Conservation (phyloP, 352 stramenopile genomes). For the Phytophthora quininea region DNA sequence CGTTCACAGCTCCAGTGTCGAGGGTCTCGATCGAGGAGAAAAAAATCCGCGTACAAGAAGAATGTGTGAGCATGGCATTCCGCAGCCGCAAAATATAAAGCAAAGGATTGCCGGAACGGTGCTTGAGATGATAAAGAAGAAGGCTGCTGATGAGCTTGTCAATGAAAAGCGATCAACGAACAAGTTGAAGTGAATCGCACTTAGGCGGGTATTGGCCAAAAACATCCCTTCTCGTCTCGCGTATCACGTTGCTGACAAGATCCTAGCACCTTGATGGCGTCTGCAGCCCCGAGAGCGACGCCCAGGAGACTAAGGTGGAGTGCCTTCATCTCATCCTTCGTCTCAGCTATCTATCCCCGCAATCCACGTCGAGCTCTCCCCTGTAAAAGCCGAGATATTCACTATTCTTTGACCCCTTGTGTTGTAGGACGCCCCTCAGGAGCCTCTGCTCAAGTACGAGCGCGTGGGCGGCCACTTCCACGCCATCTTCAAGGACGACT, state of each 20-base stretch:
- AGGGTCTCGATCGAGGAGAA: no score
- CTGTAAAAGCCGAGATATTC: constrained; percentile 16
- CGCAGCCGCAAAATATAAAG: no score
- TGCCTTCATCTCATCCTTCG: background rate
- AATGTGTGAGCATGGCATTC: no score
- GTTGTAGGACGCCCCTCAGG: constrained; percentile 31
- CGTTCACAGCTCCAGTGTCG: no score
- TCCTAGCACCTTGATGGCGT: background rate
- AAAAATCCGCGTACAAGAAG: no score
- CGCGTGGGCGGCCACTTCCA: constrained; percentile 86
- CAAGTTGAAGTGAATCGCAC: no score
- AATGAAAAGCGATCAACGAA: no score
- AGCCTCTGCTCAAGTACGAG: constrained; percentile 89
- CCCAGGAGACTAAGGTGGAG: constrained; percentile 22
- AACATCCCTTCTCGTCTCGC: no score
- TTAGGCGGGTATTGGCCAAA: no score
- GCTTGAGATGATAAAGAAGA: no score
- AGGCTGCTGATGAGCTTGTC: no score
- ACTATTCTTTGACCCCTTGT: constrained; percentile 1
- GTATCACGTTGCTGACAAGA: background rate
- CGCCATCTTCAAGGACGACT: constrained; percentile 88
- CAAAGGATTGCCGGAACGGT: no score
- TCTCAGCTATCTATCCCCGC: background rate
- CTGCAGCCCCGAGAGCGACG: constrained; percentile 20
- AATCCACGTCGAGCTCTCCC: background rate